Evolutionary conservation across 441 rosid species (phyloP), one percentile per base, ranked within the genome.

Genomic region (Aquilaria agallochum): DNA sequence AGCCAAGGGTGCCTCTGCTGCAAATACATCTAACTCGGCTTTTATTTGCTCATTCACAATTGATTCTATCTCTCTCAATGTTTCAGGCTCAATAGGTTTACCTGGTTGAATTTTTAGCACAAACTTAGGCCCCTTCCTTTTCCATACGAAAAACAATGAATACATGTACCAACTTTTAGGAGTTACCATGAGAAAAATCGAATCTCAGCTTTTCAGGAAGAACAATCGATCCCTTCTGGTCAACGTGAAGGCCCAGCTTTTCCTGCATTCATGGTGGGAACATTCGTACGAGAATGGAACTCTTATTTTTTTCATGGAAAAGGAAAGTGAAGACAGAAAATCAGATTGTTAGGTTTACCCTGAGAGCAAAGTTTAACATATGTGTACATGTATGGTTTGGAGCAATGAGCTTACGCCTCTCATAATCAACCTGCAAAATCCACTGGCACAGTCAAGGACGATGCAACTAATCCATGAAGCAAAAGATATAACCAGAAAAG

Each of bases 331-430:
- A n/a, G 40, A 36, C 13, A 12, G 50, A 57, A 55, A 9, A 65
- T 56, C 40, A 50, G 42, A 27, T 57, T 45, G 5, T 33, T 5
- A 63, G 63, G 50, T 66, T 63, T 83, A 92, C 98, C 93, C 89
- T 83, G 49, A 95, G 93, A 77, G 99, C 98, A 58, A 83, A 95
- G 78, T 95, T 95, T 84, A 95, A 64, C 96, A 95, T 95, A 72
- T 92, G 98, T 2, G 98, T 95, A 62, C 97, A 95, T 51, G 98
- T 95, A 75, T 95, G 99, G 72, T 92, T 92, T 20, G 98, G 98
- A 44, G 99, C 95, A 50, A 95, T 84, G 62, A 85, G 91, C 54
- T 64, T 84, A 65, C 97, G 96, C 75, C 98, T 83, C 20, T 81
- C 87, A 72, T 92, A 95, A 72, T 95, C 98, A 76, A 92, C 98